A percentile compares a stretch with the other conserved stretches of the same genome.
Evolutionary conservation across 371 early-diverging fungal genomes (phyloP).

Genomic region (Mortierella sp.): DNA sequence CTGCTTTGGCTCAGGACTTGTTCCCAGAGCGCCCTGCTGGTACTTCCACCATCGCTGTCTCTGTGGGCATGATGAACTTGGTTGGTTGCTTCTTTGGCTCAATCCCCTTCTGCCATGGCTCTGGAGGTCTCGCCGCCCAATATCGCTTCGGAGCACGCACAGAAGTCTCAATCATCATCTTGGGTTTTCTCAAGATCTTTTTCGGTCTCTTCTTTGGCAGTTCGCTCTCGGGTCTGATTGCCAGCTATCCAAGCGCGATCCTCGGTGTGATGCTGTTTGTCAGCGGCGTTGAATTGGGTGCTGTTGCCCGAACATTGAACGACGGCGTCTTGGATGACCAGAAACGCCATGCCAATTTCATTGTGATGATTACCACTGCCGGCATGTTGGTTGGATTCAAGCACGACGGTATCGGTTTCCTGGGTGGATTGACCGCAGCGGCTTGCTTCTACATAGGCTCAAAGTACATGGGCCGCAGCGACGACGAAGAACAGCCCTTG

Average conservation of each 20-base stretch:
- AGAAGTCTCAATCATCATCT: slow-evolving; percentile 78
- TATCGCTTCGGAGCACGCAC: slow-evolving; percentile 93
- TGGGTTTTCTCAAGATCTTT: slow-evolving; percentile 80
- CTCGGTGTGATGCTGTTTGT: slow-evolving; percentile 90
- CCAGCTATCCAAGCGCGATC: slow-evolving; percentile 78
- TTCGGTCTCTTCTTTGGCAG: slow-evolving; percentile 84
- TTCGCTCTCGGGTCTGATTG: slow-evolving; percentile 77
- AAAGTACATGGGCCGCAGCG: slow-evolving; percentile 35
- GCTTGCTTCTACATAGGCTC: slow-evolving; percentile 31
- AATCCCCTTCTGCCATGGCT: slow-evolving; percentile 87
- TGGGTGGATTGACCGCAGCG: slow-evolving; percentile 64
- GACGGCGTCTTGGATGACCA: slow-evolving; percentile 54
- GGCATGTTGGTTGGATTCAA: slow-evolving; percentile 77
- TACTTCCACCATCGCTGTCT: slow-evolving; percentile 66
- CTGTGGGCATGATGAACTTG: slow-evolving; percentile 88
- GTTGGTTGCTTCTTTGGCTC: slow-evolving; percentile 86
- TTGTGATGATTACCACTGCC: slow-evolving; percentile 73
- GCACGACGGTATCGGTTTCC: slow-evolving; percentile 87
- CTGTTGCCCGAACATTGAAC: slow-evolving; percentile 70
- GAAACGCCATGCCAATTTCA: slow-evolving; percentile 70
- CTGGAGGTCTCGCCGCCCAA: slow-evolving; percentile 93
- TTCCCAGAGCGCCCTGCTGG: slow-evolving; percentile 77
- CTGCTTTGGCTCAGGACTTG: slow-evolving; percentile 82
- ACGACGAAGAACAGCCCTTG: slow-evolving; percentile 23
- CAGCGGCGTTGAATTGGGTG: slow-evolving; percentile 81